These are phyloP conservation scores for Breynia disticha DNA, from an alignment of 441 rosid species.

Conservation along the genomic window DNA sequence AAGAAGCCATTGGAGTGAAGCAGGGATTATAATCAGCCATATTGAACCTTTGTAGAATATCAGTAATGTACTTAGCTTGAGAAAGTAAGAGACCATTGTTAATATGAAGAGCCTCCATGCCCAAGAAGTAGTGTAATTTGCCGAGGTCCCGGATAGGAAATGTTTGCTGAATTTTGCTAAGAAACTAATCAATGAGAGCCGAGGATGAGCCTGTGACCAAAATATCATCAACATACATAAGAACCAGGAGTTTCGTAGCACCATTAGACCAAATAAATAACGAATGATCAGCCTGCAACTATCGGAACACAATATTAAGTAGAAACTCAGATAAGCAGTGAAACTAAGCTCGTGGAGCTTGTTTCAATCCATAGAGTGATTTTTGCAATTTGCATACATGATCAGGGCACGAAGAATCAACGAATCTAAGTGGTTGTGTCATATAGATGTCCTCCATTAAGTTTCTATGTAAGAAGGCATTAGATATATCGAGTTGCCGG, in stretches of 20 bases:
- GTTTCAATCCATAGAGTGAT: neutral
- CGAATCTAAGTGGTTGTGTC: neutral
- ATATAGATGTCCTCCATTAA: neutral
- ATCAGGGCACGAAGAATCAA: neutral
- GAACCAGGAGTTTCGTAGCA: no score
- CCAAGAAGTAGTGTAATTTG: neutral
- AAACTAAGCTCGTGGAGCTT: neutral
- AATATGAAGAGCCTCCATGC: neutral
- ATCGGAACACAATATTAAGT: no score
- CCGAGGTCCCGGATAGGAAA: neutral
- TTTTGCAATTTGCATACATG: neutral
- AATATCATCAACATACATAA: neutral
- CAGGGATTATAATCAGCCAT: neutral
- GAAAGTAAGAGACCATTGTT: neutral
- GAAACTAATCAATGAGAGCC: neutral
- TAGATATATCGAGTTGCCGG: constrained; percentile 1
- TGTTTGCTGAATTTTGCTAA: no score
- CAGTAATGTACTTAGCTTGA: neutral
- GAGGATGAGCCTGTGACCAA: neutral
- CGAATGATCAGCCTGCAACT: no score
- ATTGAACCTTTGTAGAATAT: neutral
- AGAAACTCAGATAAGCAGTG: neutral
- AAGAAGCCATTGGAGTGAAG: neutral
- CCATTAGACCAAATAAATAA: no score
- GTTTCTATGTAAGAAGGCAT: neutral